phyloP scores from a whole-genome alignment of 2,329 filamentous ascomycete species.

The Eurotiales sp. region DNA sequence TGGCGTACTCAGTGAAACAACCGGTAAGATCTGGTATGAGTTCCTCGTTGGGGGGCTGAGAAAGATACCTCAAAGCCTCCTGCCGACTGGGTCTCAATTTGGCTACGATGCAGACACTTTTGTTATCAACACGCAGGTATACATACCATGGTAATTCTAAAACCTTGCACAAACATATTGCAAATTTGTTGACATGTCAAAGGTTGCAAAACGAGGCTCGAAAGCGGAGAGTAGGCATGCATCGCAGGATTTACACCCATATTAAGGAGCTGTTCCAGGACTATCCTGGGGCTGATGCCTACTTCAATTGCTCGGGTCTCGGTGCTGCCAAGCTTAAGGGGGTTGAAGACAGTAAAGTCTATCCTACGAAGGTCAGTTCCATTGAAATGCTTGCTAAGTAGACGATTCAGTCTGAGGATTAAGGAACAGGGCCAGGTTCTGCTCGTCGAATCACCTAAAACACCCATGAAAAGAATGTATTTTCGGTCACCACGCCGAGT shows the following conservation, averaged over 20 bases:
- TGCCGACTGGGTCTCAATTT: neutral
- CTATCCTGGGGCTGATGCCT: neutral
- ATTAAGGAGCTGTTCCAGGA: slow-evolving; percentile 3
- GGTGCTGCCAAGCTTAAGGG: neutral
- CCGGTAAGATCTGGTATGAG: neutral
- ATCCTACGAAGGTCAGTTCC: slow-evolving; percentile 1
- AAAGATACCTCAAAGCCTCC: neutral
- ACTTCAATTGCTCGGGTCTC: slow-evolving; percentile 1
- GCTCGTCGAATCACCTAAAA: slow-evolving; percentile 1
- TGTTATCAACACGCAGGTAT: slow-evolving; percentile 2
- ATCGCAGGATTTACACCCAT: slow-evolving; percentile 1
- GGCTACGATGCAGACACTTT: neutral
- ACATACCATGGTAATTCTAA: neutral
- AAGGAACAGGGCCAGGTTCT: slow-evolving; percentile 1
- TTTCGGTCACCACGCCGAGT: neutral
- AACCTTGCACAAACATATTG: neutral
- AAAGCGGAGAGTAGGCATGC: neutral
- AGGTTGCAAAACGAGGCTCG: neutral
- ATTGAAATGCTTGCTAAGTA: neutral
- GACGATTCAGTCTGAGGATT: neutral
- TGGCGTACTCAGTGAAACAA: neutral
- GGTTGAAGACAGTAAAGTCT: neutral
- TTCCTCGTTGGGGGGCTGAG: neutral
- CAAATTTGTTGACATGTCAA: neutral
- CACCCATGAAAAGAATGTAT: slow-evolving; percentile 1